phyloP scores from a whole-genome alignment of 805 yeast species.

The Limtongia smithiae region DNA sequence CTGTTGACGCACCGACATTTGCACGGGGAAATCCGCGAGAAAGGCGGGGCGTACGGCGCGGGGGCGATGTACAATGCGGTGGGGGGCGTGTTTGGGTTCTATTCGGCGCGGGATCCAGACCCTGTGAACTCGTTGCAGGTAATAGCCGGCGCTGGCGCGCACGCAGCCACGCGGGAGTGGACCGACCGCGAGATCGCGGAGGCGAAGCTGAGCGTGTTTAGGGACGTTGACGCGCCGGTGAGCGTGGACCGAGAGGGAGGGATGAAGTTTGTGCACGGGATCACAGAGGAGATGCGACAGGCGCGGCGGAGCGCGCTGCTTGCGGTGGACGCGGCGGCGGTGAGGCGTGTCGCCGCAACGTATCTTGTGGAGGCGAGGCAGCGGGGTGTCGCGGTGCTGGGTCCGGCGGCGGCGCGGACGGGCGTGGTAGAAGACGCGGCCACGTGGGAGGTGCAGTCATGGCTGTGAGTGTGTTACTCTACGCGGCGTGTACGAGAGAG shows the following conservation, averaged over 20 bases:
- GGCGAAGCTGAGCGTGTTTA: constrained; percentile 88
- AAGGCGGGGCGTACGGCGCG: constrained; percentile 98
- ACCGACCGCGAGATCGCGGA: constrained; percentile 68
- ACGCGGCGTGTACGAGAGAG: too few relatives aligned
- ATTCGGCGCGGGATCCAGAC: constrained; percentile 92
- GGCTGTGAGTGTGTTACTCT: constrained; percentile 14
- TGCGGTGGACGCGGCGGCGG: constrained; percentile 59
- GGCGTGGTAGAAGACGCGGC: too few relatives aligned
- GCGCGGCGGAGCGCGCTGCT: constrained; percentile 70
- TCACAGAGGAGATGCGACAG: constrained; percentile 77
- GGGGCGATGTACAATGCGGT: constrained; percentile 81
- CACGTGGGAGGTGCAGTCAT: too few relatives aligned
- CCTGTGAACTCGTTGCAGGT: constrained; percentile 64
- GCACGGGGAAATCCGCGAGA: constrained; percentile 86
- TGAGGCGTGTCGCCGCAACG: constrained; percentile 61
- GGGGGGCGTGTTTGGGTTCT: constrained; percentile 75
- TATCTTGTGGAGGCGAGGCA: constrained; percentile 44
- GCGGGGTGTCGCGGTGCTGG: constrained; percentile 15
- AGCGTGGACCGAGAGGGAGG: constrained; percentile 78
- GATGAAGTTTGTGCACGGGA: constrained; percentile 58
- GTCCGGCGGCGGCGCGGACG: constrained; percentile 13
- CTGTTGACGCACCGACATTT: constrained; percentile 75
- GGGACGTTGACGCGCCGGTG: constrained; percentile 83
- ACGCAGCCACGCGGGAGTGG: constrained; percentile 53
- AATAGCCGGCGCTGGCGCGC: constrained; percentile 51